A percentile compares a stretch with the other conserved stretches of the same genome.
Evolutionary conservation across 2,329 filamentous ascomycete genomes (phyloP).

Genomic region (Acrodontium crateriforme): DNA sequence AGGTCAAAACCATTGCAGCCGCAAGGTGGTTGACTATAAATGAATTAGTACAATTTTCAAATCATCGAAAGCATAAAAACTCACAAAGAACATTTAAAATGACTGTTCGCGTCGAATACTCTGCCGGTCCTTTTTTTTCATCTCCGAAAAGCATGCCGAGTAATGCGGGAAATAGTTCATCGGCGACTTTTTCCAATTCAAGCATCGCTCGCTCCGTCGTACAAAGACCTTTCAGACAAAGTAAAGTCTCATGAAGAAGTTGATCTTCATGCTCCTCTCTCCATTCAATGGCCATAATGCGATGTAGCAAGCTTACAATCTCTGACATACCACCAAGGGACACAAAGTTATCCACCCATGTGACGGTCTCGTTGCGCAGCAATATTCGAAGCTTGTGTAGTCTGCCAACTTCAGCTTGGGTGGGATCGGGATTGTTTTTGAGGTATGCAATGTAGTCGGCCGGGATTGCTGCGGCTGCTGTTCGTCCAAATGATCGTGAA

Average conservation of each 20-base stretch:
- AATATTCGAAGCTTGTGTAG: constrained; percentile 83
- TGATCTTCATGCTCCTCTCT: constrained; percentile 94
- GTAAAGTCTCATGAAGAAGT: constrained; percentile 76
- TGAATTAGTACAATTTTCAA: constrained; percentile 4
- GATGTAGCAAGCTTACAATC: constrained; percentile 70
- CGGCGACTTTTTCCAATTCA: constrained; percentile 66
- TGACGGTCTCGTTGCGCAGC: constrained; percentile 84
- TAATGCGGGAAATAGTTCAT: constrained; percentile 70
- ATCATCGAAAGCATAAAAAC: constrained; percentile 5
- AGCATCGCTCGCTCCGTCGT: constrained; percentile 78
- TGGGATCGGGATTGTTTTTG: constrained; percentile 64
- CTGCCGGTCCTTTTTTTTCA: constrained; percentile 94
- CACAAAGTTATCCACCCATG: constrained; percentile 90
- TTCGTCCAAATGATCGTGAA: constrained; percentile 14
- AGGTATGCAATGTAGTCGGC: constrained; percentile 79
- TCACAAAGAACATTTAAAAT: constrained; percentile 68
- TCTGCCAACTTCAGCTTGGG: constrained; percentile 82
- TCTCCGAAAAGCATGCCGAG: constrained; percentile 86
- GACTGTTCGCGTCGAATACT: constrained; percentile 85
- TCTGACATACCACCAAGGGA: constrained; percentile 82
- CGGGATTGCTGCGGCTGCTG: constrained; percentile 41
- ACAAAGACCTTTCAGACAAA: constrained; percentile 87
- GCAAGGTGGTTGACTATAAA: constrained; percentile 61
- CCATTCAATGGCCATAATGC: constrained; percentile 95
- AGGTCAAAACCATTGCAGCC: constrained; percentile 34